Base-by-base conservation (phyloP, 345 rosid species). In the Camelina laxa region DNA sequence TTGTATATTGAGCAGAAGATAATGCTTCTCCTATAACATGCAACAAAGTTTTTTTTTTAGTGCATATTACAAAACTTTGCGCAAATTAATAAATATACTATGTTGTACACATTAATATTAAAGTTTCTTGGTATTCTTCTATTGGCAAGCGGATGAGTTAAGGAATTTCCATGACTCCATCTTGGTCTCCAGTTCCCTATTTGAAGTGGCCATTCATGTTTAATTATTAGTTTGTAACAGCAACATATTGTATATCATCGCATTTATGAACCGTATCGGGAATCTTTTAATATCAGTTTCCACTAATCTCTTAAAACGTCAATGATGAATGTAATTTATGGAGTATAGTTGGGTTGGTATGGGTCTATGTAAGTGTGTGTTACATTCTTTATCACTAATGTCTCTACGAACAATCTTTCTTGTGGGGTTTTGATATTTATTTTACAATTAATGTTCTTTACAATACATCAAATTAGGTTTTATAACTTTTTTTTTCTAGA, bases 361-460 rank as follows among this genome's bases (percentile, higher is more conserved):
- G 36, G 36, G 24, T 27, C 30, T 22, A 3, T 7, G 42, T 16
- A 44, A 16, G 14, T 13, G 7, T 5, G 19, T 19, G 16, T 41
- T 41, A 27, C 50, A 21, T 4, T 5, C 49, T 21, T 7, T 41
- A 20, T 27, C 13, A 20, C 48, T 13, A 60, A 39, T 60, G 41
- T 61, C 11, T 60, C 30, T 13, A 38, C 31, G 48, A 60, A 60
- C 10, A 20, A 17, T 60, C 16, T 38, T 39, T 61, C 49, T 39
- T 14, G 50, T 61, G 33, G 66, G 66, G 50, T 39, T 61, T 41
- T 61, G 2, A 14, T 17, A 61, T 60, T 60, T 39, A 22, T 3
- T 41, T 41, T 38, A 2, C 2, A 9, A 2, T 30, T 30, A 35
- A 11, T 16, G 22, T 27, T 22, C 6, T 54, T 30, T 27, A 31